Evolutionary conservation across 176 grass and related monocot species (phyloP), one percentile per base, ranked within the genome.

Genomic region (Stipa capillata): DNA sequence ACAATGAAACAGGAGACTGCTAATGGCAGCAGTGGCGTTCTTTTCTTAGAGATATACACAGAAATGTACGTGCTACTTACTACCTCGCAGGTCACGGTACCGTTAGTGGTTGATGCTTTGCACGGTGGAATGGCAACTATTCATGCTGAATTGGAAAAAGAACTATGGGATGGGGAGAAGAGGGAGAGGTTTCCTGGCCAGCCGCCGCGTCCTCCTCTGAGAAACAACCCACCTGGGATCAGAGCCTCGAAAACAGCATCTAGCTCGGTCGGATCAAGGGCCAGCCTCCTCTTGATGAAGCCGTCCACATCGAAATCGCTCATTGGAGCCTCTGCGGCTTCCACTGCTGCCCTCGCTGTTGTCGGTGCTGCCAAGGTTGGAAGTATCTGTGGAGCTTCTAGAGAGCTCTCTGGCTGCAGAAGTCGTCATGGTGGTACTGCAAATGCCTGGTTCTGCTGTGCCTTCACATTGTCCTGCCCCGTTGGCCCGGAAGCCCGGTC

Each of bases 211-310:
- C 77, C 87, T 94, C 77, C 85, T 83, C 20, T 45, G 75, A 69
- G 89, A 84, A 65, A 84, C 76, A 21, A 76, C 61, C 58, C 55
- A 83, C 67, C 51, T 94, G 0, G 73, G 87, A 66, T 94, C 87
- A 18, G 54, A 84, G 75, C 29, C 61, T 89, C 85, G 27, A 90
- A 83, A 54, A 93, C 24, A 0, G 73, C 83, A 40, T 90, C 95
- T 83, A 98, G 73, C 45, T 87, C 83, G 0, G 73, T 74, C 0
- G 88, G 67, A 72, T 98, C 87, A 21, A 98, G 80, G 24, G 32
- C 80, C 48, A 98, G 78, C 78, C 80, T 92, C 62, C 53, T 86
- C 69, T 24, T 92, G 34, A 94, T 82, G 73, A 98, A 98, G 53
- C 54, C 50, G 34, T 93, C 92, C 63, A 98, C 77, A 48, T 98